Conservation (phyloP, 2,329 filamentous ascomycete genomes). For the Fusarium kyushuense region DNA sequence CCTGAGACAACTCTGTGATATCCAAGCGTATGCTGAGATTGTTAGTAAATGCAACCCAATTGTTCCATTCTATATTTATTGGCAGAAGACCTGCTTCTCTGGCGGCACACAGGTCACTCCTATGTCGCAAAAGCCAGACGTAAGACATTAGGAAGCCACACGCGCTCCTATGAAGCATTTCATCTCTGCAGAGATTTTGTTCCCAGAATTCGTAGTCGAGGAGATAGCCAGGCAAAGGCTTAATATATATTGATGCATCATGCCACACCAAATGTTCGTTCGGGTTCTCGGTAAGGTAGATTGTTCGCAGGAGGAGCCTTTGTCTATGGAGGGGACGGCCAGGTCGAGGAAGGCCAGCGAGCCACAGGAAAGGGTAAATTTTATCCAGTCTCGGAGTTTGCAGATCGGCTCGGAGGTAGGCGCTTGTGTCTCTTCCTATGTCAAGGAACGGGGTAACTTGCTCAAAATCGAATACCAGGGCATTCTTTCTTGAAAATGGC, state of each 20-base stretch:
- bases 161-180: neutral
- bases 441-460: neutral
- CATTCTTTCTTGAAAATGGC: neutral
- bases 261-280: slow-evolving; percentile 1
- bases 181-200: neutral
- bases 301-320: neutral
- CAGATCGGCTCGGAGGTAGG: neutral
- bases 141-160: neutral
- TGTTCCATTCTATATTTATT: neutral
- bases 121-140: neutral
- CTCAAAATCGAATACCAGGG: neutral
- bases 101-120: neutral
- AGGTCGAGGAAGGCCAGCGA: neutral
- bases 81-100: neutral
- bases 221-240: neutral
- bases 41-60: slow-evolving; percentile 12
- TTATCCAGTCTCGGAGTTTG: neutral
- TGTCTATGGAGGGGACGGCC: neutral
- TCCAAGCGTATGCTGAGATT: neutral
- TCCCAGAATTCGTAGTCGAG: neutral
- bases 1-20: neutral
- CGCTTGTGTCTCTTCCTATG: neutral
- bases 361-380: neutral
- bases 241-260: neutral
- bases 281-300: neutral